Evolutionary conservation across 768 basidiomycete genomes (phyloP).

Genomic region (Hypsizygus marmoreus): DNA sequence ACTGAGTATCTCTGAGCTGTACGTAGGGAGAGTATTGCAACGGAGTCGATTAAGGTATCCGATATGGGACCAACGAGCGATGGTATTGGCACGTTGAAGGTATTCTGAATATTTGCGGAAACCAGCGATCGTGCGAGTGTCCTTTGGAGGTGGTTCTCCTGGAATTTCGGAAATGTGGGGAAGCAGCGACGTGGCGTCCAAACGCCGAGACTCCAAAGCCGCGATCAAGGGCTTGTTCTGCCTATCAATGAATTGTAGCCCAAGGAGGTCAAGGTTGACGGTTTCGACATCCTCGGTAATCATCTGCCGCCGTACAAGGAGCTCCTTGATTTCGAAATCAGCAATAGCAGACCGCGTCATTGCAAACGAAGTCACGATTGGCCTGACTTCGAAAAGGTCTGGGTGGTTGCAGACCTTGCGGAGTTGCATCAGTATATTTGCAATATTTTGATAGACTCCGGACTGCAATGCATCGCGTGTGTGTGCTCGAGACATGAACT

Average conservation of each 20-base stretch:
- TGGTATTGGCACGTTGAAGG: conserved; percentile 47
- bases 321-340: conserved; percentile 84
- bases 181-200: conserved; percentile 62
- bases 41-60: conserved; percentile 75
- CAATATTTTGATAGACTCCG: conserved; percentile 85
- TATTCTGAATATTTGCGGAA: conserved; percentile 58
- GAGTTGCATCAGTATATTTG: conserved; percentile 97
- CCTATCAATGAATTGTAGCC: conserved; percentile 59
- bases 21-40: conserved; percentile 53
- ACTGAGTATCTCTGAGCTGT: conserved; percentile 48
- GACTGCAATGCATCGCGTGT: conserved; percentile 82
- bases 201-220: conserved; percentile 50
- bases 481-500: conserved; percentile 89
- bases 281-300: conserved; percentile 54
- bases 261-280: conserved; percentile 63
- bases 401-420: conserved; percentile 97
- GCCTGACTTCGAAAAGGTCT: conserved; percentile 87
- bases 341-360: conserved; percentile 76
- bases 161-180: conserved; percentile 55
- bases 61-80: conserved; percentile 69
- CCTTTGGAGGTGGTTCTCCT: conserved; percentile 69
- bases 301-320: conserved; percentile 79
- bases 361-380: conserved; percentile 75
- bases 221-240: conserved; percentile 57
- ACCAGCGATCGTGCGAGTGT: conserved; percentile 74